Percentiles rank a stretch among this genome's conserved stretches.
These are phyloP conservation scores for Saxophila tyrrhenica DNA, from an alignment of 495 filamentous ascomycete genomes.

Conservation along the genomic window DNA sequence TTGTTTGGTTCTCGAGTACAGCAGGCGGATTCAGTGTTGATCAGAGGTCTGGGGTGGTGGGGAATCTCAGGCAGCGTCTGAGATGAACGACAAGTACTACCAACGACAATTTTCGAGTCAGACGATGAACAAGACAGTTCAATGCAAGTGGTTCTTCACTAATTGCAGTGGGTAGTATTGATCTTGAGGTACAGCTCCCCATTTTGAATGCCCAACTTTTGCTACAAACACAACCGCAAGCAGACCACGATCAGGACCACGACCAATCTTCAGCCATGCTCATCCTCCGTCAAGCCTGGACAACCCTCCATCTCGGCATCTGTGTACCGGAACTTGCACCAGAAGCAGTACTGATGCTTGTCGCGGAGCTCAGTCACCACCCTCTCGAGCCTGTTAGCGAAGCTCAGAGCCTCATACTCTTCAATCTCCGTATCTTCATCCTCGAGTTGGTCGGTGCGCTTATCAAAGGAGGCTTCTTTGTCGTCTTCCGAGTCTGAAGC, in stretches of 20 bases:
- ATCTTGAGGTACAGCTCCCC: too few relatives aligned
- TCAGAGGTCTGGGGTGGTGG: too few relatives aligned
- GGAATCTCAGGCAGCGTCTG: too few relatives aligned
- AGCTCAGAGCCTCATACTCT: slow-evolving; percentile 62
- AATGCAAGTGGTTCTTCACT: too few relatives aligned
- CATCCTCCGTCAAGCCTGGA: slow-evolving; percentile 81
- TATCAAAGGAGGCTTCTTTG: slow-evolving; percentile 44
- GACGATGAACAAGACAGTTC: too few relatives aligned
- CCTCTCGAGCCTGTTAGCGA: slow-evolving; percentile 49
- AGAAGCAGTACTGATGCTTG: slow-evolving; percentile 79
- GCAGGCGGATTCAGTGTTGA: too few relatives aligned
- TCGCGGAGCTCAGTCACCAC: slow-evolving; percentile 59
- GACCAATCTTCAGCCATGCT: slow-evolving; percentile 72
- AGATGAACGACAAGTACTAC: too few relatives aligned
- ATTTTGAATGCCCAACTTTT: too few relatives aligned
- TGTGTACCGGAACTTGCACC: slow-evolving; percentile 77
- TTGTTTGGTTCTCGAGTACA: neutral
- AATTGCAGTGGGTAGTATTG: too few relatives aligned
- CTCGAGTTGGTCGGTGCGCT: slow-evolving; percentile 61
- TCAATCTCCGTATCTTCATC: slow-evolving; percentile 78
- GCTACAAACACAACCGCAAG: neutral
- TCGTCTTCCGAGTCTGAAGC: slow-evolving; percentile 44
- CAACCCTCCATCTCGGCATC: slow-evolving; percentile 71
- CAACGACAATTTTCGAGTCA: neutral
- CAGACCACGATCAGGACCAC: neutral